Base-by-base conservation (phyloP, 2,329 filamentous ascomycete genomes). In the Byssoonygena ceratinophila region DNA sequence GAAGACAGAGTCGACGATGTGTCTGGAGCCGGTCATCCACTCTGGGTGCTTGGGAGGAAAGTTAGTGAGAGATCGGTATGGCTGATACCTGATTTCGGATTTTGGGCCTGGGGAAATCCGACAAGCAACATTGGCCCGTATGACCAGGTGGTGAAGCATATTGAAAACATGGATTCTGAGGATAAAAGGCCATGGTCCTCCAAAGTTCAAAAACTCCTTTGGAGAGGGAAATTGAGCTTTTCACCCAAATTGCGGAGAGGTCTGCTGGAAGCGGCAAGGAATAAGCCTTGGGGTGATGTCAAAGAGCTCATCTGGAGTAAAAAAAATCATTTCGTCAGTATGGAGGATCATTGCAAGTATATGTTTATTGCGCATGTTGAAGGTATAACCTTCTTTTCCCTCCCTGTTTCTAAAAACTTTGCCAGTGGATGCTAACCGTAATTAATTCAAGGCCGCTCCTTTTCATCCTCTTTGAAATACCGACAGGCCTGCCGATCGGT, bases 321-420 rank as follows among this genome's bases (percentile, higher is more conserved):
- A 5, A 66, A 66, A 22, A 57, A 65, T 36, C 71, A 76, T 52
- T 68, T 76, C 5, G 60, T 76, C 3, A 67, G 64, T 25, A 76
- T 77, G 61, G 70, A 74, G 31, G 73, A 77, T 47, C 75, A 77
- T 60, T 78, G 76, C 62, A 67, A 68, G 27, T 78, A 76, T 57
- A 73, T 74, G 62, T 78, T 72, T 56, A 71, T 77, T 20, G 70
- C 73, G 2, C 74, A 78, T 57, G 75, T 75, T 2, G 76, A 78
- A 65, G 76, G 75, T 61, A 66, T 62, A 60, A 3, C 5, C 7
- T 5, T 18, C 32, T 27, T 31, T 45, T 46, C 23, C 39, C 29
- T 8, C 29, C 7, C 20, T 20, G 12, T 16, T 23, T 16, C 11
- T 39, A 4, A 18, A 18, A n/a, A 4, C 5, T 20, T 2, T 39